A percentile compares a stretch with the other conserved stretches of the same genome.
These are phyloP conservation scores for Hyphopichia burtonii DNA, from an alignment of 1,139 yeast species.

Conservation along the genomic window DNA sequence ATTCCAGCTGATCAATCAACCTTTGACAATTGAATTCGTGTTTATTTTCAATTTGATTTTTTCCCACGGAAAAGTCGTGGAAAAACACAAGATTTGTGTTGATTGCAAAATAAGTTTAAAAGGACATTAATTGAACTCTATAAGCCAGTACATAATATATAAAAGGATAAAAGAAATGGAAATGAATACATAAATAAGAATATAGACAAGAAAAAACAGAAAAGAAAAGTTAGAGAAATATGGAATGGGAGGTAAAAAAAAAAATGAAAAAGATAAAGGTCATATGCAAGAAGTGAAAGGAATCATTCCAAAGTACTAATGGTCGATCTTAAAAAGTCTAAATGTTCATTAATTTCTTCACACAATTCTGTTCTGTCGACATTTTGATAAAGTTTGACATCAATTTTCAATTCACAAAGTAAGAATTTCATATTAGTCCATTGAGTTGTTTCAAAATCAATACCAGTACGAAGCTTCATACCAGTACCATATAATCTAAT, in stretches of 20 bases:
- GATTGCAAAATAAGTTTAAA: too few relatives aligned
- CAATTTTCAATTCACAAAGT: conserved; percentile 52
- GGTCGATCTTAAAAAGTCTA: conserved; percentile 38
- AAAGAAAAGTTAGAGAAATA: too few relatives aligned
- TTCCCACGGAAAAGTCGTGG: background rate
- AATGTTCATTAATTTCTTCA: conserved; percentile 46
- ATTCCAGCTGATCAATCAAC: too few relatives aligned
- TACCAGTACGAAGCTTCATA: conserved; percentile 48
- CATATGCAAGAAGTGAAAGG: background rate
- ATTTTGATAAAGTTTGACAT: conserved; percentile 45
- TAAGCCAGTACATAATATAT: too few relatives aligned
- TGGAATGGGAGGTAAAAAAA: too few relatives aligned
- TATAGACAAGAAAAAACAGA: too few relatives aligned
- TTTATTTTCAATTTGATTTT: background rate
- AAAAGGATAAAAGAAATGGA: too few relatives aligned
- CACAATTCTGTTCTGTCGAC: conserved; percentile 47
- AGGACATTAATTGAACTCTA: too few relatives aligned
- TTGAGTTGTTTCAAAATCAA: conserved; percentile 60
- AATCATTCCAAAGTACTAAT: conserved; percentile 17
- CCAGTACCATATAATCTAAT: conserved; percentile 55
- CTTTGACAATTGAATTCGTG: background rate
- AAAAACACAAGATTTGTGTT: too few relatives aligned
- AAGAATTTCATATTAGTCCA: conserved; percentile 61
- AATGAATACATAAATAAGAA: too few relatives aligned
- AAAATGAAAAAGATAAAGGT: background rate